Evolutionary conservation across 2,329 filamentous ascomycete species (phyloP), one percentile per base, ranked within the genome.

Genomic region (Alternaria sp.): DNA sequence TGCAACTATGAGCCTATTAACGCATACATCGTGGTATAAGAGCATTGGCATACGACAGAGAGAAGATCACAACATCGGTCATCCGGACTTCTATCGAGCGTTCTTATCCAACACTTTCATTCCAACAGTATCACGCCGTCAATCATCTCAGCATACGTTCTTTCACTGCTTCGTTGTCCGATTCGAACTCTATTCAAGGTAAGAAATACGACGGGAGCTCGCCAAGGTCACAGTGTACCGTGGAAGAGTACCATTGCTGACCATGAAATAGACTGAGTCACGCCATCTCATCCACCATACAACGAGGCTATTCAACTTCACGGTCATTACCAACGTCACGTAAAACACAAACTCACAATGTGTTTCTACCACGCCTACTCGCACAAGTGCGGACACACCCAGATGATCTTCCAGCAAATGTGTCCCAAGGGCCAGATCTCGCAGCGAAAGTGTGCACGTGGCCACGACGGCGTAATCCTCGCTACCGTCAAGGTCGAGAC

Each of bases 351-450:
- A 46, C 25, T 11, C 17, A 69, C 30, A n/a, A 84, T 84, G 82
- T 83, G 82, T 75, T 81, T 78, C 71, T 84, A 83, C 73, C 83
- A 84, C 72, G 82, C 82, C 51, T 82, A 84, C 75, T 78, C 74
- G 4, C 79, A 84, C 73, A 71, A 73, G 13, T 84, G 82, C 70
- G 82, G 82, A 47, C 82, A 84, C 69, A 82, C 81, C 15, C 73
- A 77, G 59, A 82, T 77, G 68, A 61, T 77, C 11, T 72, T 79
- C 57, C 71, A 73, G 32, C 67, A 74, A 50, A 64, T 75, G 21
- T 79, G 76, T 25, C 36, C 68, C 3, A 71, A 70, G 17, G 75
- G 71, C 6, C 74, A 77, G 23, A 74, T 78, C 69, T 72, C 67
- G 11, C 76, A 78, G 62, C 70, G 71, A 54, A 77, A 70, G 51